phyloP scores from a whole-genome alignment of 768 basidiomycete genomes.

The Tremella yokohamensis region DNA sequence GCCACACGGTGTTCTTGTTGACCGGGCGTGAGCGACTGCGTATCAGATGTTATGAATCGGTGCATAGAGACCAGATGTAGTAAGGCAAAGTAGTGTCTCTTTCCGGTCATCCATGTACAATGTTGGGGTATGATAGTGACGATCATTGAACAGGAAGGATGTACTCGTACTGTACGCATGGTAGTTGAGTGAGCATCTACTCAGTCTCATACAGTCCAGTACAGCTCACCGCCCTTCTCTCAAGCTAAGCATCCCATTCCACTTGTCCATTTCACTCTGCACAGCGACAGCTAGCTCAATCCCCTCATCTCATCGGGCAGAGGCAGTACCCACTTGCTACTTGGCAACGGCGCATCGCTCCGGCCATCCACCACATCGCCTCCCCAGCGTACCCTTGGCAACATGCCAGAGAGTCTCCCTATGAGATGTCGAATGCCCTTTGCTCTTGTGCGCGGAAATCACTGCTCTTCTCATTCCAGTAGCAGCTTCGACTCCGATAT shows the following conservation, averaged over 20 bases:
- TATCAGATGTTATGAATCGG: not conserved
- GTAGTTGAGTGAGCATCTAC: constrained; percentile 4
- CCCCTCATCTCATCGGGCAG: not conserved
- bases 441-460: too few species aligned
- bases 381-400: not conserved
- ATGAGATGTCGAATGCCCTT: too few species aligned
- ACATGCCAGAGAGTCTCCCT: too few species aligned
- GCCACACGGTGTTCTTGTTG: too few species aligned
- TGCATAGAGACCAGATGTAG: not conserved
- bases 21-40: too few species aligned
- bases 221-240: not conserved
- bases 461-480: not conserved
- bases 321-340: not conserved
- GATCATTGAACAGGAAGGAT: not conserved
- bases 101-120: not conserved
- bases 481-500: not conserved
- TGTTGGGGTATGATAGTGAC: not conserved
- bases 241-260: not conserved
- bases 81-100: not conserved
- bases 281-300: not conserved
- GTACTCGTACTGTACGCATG: not conserved
- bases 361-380: not conserved
- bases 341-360: not conserved
- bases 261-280: not conserved
- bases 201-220: too few species aligned